Conservation (phyloP, 179 eudicot species). For the Drosera spatulata region DNA sequence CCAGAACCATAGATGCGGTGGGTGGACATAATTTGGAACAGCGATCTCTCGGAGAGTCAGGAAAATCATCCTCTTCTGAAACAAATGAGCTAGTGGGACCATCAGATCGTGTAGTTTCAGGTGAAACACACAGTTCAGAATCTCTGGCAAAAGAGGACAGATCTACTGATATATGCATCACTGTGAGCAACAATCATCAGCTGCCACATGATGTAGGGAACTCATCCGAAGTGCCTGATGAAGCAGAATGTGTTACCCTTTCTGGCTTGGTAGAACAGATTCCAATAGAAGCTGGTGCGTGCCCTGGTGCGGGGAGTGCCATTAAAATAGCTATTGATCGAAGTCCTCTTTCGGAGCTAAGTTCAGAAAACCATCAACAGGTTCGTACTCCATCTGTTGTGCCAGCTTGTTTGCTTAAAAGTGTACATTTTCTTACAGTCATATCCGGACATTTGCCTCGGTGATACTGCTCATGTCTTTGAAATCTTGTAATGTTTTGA, state of each 20-base stretch:
- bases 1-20: background rate
- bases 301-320: constrained; percentile 40
- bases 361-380: constrained; percentile 17
- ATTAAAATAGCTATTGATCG: constrained; percentile 25
- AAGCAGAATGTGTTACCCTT: constrained; percentile 10
- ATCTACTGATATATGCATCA: constrained; percentile 3
- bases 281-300: constrained; percentile 35
- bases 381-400: background rate
- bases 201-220: constrained; percentile 8
- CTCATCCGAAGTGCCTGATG: constrained; percentile 8
- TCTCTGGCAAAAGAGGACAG: constrained; percentile 6
- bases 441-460: too few relatives aligned
- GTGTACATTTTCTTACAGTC: too few relatives aligned
- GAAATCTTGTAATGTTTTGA: too few relatives aligned
- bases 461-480: too few relatives aligned
- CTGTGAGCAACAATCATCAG: constrained; percentile 15
- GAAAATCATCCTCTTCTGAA: constrained; percentile 13
- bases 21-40: constrained; percentile 14
- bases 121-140: constrained; percentile 2
- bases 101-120: constrained; percentile 16
- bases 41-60: constrained; percentile 11
- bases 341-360: constrained; percentile 21
- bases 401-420: too few relatives aligned
- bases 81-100: constrained; percentile 17
- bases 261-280: constrained; percentile 42